Percentiles rank a stretch among this genome's conserved stretches.
phyloP scores from a whole-genome alignment of 495 filamentous ascomycete species.

The Rusavskia elegans region DNA sequence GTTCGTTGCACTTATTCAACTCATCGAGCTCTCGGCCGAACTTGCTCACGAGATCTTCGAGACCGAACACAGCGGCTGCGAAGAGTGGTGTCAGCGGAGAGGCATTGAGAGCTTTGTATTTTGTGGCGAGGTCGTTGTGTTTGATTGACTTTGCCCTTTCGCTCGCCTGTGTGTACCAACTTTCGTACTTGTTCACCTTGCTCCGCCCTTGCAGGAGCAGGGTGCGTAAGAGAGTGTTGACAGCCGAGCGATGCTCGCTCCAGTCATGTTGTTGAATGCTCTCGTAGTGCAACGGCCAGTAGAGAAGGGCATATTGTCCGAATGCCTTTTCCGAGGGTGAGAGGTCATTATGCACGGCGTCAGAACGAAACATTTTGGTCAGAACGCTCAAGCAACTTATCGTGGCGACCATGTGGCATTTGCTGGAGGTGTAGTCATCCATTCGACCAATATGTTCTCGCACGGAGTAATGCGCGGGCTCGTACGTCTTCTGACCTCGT shows the following conservation, averaged over 20 bases:
- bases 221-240: slow-evolving; percentile 3
- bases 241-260: not conserved
- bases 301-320: slow-evolving; percentile 5
- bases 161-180: slow-evolving; percentile 4
- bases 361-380: not conserved
- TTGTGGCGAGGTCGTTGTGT: slow-evolving; percentile 1
- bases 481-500: not conserved
- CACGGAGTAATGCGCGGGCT: slow-evolving; percentile 9
- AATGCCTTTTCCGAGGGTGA: not conserved
- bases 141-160: slow-evolving; percentile 1
- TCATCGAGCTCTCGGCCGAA: slow-evolving; percentile 8
- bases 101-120: slow-evolving; percentile 1
- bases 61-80: slow-evolving; percentile 9
- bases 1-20: slow-evolving; percentile 6
- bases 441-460: slow-evolving; percentile 5
- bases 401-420: slow-evolving; percentile 4
- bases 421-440: slow-evolving; percentile 3
- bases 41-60: slow-evolving; percentile 6
- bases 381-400: slow-evolving; percentile 5
- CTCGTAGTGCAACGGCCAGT: slow-evolving; percentile 9
- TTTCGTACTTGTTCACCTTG: slow-evolving; percentile 1
- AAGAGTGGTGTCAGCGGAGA: slow-evolving; percentile 6
- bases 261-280: not conserved
- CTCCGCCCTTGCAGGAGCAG: slow-evolving; percentile 6
- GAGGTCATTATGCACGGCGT: not conserved